A percentile compares a stretch with the other conserved stretches of the same genome.
phyloP scores from a whole-genome alignment of 331 rosid genomes.

The Arachis monticola region DNA sequence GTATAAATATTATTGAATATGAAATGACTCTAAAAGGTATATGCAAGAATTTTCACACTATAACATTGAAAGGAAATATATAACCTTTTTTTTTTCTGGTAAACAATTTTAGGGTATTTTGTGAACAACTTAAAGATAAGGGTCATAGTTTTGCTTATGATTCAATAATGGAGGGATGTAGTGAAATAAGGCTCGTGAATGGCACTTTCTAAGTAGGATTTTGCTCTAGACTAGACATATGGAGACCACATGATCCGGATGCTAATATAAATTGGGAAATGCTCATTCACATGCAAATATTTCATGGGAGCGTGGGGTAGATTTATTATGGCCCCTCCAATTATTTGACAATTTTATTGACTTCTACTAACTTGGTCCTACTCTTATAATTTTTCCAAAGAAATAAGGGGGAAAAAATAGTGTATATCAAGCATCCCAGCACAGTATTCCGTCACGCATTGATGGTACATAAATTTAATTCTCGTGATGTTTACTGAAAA shows the following conservation, averaged over 20 bases:
- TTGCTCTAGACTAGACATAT: slow-evolving; percentile 5
- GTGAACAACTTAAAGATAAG: slow-evolving; percentile 34
- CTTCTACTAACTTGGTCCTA: slow-evolving; percentile 43
- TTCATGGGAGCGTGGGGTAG: slow-evolving; percentile 41
- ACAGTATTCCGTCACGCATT: slow-evolving; percentile 34
- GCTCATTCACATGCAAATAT: slow-evolving; percentile 50
- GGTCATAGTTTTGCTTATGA: slow-evolving; percentile 27
- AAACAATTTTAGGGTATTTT: slow-evolving; percentile 39
- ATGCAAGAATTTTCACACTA: too few relatives aligned
- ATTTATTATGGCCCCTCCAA: slow-evolving; percentile 38
- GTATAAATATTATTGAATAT: too few relatives aligned
- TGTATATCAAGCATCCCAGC: slow-evolving; percentile 45
- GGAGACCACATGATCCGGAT: slow-evolving; percentile 44
- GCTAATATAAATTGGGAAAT: slow-evolving; percentile 37
- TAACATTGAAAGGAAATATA: slow-evolving; percentile 8
- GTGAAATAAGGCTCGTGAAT: slow-evolving; percentile 49
- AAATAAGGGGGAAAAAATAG: slow-evolving; percentile 3
- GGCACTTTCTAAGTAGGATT: slow-evolving; percentile 32
- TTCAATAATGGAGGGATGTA: slow-evolving; percentile 42
- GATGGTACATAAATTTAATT: slow-evolving; percentile 34
- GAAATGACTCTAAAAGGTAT: too few relatives aligned
- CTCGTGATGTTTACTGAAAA: not conserved
- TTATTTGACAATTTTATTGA: slow-evolving; percentile 37
- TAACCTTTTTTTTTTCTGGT: not conserved
- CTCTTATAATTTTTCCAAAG: slow-evolving; percentile 13